phyloP scores from a whole-genome alignment of 495 filamentous ascomycete species.

The Astrothelium macrocarpum region DNA sequence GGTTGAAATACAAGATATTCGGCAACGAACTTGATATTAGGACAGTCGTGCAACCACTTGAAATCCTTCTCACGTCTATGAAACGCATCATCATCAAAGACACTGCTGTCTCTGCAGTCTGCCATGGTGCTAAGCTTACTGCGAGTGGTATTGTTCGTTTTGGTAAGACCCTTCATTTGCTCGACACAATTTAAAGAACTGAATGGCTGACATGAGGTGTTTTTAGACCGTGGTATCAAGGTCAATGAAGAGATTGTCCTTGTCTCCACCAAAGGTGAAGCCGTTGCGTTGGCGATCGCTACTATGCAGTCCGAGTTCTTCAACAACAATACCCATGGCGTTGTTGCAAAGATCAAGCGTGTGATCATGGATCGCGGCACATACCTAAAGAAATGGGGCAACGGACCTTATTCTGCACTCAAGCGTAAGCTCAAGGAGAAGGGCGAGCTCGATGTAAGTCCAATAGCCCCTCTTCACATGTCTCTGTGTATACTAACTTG shows the following conservation, averaged over 20 bases:
- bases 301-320: constrained; percentile 94
- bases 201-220: constrained; percentile 22
- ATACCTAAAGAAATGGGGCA: constrained; percentile 89
- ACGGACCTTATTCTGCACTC: constrained; percentile 79
- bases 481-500: constrained; percentile 18
- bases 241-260: constrained; percentile 86
- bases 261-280: constrained; percentile 97
- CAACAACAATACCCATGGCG: constrained; percentile 85
- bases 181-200: constrained; percentile 12
- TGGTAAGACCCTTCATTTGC: constrained; percentile 40
- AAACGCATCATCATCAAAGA: constrained; percentile 97
- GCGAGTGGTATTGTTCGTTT: constrained; percentile 87
- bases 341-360: constrained; percentile 94
- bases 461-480: neutral
- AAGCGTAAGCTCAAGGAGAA: constrained; percentile 99
- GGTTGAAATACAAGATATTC: constrained; percentile 86
- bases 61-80: constrained; percentile 82
- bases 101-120: constrained; percentile 87
- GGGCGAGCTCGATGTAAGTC: constrained; percentile 79
- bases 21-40: constrained; percentile 82
- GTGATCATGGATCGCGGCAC: constrained; percentile 98
- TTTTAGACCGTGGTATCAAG: constrained; percentile 66
- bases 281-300: constrained; percentile 88
- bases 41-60: constrained; percentile 77
- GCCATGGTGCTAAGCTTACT: constrained; percentile 98